Evolutionary conservation across 1,284 basidiomycete genomes (phyloP).

Genomic region (Puccinia sorghi): DNA sequence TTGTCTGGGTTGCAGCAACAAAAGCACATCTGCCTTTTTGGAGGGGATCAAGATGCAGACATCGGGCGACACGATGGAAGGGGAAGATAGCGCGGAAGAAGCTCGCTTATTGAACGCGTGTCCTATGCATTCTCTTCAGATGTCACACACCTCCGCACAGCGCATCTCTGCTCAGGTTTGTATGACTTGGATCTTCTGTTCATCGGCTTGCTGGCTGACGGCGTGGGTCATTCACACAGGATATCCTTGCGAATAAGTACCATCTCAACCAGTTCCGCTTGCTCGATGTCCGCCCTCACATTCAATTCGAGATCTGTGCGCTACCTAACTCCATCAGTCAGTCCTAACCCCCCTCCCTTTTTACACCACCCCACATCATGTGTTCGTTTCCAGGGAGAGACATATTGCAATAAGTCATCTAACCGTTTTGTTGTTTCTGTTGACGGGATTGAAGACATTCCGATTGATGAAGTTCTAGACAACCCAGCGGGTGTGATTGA

Average conservation of each 20-base stretch:
- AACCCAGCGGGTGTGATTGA: constrained; percentile 11
- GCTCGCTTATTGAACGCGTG: constrained; percentile 12
- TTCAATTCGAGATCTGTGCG: constrained; percentile 84
- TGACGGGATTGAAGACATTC: not conserved
- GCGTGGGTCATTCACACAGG: constrained; percentile 56
- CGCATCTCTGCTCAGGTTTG: constrained; percentile 63
- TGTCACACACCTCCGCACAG: constrained; percentile 64
- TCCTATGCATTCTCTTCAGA: constrained; percentile 64
- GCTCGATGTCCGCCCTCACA: constrained; percentile 77
- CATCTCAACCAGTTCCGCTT: constrained; percentile 58
- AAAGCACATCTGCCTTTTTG: not conserved
- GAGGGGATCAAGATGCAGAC: not conserved
- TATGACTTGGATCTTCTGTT: constrained; percentile 16
- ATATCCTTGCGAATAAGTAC: constrained; percentile 57
- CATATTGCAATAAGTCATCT: too few relatives aligned
- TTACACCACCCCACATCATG: not conserved
- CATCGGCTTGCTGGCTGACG: constrained; percentile 47
- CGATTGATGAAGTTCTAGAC: constrained; percentile 9
- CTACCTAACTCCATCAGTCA: constrained; percentile 74
- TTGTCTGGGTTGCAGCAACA: constrained; percentile 28
- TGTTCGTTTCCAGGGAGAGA: not conserved
- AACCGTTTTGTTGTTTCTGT: too few relatives aligned
- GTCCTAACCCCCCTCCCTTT: constrained; percentile 55
- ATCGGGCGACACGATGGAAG: not conserved
- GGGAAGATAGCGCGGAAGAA: not conserved